Conservation (phyloP, 2,329 filamentous ascomycete species). For the Calonectria hawksworthii region DNA sequence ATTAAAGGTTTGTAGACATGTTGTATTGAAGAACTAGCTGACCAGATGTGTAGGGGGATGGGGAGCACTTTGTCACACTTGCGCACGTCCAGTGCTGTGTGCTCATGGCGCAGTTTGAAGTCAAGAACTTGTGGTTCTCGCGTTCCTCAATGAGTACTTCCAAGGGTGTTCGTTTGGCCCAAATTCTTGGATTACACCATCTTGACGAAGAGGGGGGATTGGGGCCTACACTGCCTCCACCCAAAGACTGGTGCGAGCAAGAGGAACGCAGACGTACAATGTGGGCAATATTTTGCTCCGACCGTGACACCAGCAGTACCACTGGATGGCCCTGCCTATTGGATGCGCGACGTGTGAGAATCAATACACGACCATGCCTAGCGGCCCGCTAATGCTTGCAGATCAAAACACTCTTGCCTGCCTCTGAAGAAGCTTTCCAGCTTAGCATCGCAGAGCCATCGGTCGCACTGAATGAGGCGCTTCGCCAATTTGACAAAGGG, state of each 20-base stretch:
- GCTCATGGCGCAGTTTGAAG: constrained; percentile 81
- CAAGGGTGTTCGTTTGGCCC: constrained; percentile 74
- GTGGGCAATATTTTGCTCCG: constrained; percentile 84
- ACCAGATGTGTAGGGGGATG: constrained; percentile 37
- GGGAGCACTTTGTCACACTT: constrained; percentile 62
- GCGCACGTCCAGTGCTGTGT: constrained; percentile 83
- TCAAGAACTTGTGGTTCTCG: constrained; percentile 85
- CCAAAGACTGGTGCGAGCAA: constrained; percentile 82
- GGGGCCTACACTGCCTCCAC: constrained; percentile 79
- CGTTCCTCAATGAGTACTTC: constrained; percentile 85
- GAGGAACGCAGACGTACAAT: constrained; percentile 83
- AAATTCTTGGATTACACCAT: constrained; percentile 86
- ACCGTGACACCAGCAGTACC: constrained; percentile 85
- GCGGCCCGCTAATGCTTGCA: constrained; percentile 34
- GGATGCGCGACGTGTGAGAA: constrained; percentile 73
- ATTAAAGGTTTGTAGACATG: constrained; percentile 30
- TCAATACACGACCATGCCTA: background rate
- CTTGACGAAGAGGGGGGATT: constrained; percentile 76
- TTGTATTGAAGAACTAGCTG: background rate
- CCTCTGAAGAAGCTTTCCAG: constrained; percentile 80
- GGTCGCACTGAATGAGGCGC: constrained; percentile 70
- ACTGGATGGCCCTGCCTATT: constrained; percentile 89
- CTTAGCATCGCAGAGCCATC: constrained; percentile 73
- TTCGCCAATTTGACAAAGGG: constrained; percentile 61
- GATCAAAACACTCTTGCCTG: constrained; percentile 82